Evolutionary conservation across 192 early-diverging fungal genomes (phyloP).

Genomic region (Linnemannia zychae): DNA sequence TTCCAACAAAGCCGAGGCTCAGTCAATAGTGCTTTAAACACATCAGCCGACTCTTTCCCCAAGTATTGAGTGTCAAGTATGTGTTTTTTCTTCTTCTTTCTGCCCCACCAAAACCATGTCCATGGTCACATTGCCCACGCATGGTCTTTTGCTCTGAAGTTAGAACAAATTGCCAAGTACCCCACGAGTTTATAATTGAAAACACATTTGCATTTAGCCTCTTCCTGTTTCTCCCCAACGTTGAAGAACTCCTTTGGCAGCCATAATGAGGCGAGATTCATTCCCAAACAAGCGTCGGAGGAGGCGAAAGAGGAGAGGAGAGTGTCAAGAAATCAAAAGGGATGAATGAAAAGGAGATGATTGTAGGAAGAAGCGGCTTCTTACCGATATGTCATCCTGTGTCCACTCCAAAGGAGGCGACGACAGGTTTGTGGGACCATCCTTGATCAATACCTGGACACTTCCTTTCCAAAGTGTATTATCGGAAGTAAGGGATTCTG

Average conservation of each 20-base stretch:
- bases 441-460: background rate
- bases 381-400: slow-evolving; percentile 24
- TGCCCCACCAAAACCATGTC: background rate
- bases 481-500: background rate
- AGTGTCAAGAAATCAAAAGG: no score
- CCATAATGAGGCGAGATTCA: background rate
- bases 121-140: background rate
- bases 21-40: no score
- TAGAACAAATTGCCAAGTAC: background rate
- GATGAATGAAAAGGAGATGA: background rate
- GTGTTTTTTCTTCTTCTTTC: background rate
- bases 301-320: background rate
- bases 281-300: background rate
- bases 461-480: background rate
- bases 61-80: background rate
- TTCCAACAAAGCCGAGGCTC: no score
- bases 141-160: background rate
- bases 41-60: no score
- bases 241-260: background rate
- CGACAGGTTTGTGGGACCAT: background rate
- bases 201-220: background rate
- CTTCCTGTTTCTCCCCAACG: background rate
- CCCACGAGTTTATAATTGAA: background rate
- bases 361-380: background rate
- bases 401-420: background rate